Evolutionary conservation across 2,329 filamentous ascomycete genomes (phyloP).

Genomic region (Penicillium sp.): DNA sequence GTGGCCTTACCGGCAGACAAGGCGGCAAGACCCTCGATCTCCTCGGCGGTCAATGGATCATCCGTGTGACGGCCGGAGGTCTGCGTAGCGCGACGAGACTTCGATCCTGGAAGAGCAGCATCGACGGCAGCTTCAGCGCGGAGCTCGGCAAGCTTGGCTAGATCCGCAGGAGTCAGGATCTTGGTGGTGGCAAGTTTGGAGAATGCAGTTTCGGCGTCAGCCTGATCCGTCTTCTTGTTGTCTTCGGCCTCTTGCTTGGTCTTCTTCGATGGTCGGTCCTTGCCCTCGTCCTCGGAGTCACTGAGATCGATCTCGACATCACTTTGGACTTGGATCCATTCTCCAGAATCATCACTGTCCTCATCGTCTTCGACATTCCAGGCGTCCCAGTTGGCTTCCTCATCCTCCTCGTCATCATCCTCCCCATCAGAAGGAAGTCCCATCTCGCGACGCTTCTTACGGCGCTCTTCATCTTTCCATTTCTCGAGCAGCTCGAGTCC

Average conservation of each 20-base stretch:
- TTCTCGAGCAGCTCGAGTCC: conserved; percentile 88
- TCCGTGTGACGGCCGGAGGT: conserved; percentile 70
- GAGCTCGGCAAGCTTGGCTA: conserved; percentile 92
- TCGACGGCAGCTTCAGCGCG: conserved; percentile 74
- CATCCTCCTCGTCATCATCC: conserved; percentile 64
- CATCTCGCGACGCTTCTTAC: conserved; percentile 70
- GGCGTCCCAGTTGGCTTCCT: conserved; percentile 61
- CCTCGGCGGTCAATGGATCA: conserved; percentile 84
- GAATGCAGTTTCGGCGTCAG: conserved; percentile 39
- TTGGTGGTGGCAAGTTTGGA: conserved; percentile 82
- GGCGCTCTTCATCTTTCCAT: conserved; percentile 90
- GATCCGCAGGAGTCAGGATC: conserved; percentile 92
- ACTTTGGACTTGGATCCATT: conserved; percentile 89
- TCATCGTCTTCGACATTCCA: conserved; percentile 65
- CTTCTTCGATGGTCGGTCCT: conserved; percentile 64
- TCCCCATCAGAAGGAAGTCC: conserved; percentile 66
- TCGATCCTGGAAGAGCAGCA: conserved; percentile 57
- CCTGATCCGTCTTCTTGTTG: conserved; percentile 36
- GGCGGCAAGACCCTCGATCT: conserved; percentile 84
- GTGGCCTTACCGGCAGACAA: conserved; percentile 75
- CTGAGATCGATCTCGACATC: conserved; percentile 77
- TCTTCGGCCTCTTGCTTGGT: conserved; percentile 56
- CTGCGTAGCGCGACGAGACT: conserved; percentile 51
- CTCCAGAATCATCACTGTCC: conserved; percentile 73
- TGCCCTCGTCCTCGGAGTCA: conserved; percentile 74